Base-by-base conservation (phyloP, 169 alveolate genomes). In the Plasmodium knowlesi region DNA sequence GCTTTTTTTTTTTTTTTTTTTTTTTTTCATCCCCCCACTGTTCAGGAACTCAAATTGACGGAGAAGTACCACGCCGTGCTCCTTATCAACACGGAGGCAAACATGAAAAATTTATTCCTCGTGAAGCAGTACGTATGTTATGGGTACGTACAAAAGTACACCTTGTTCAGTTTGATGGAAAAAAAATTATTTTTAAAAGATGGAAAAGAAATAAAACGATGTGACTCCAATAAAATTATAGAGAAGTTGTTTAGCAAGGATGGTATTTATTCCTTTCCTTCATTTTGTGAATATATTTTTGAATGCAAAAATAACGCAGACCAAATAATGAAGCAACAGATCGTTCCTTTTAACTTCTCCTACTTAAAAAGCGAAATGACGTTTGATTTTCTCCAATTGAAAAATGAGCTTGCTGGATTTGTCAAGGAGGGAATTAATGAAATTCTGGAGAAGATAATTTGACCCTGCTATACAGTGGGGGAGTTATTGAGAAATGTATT, bases 111-210 rank as follows among this genome's bases (percentile, higher is more conserved):
- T 0, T 16, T 88, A 14, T 88, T 78, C 30, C 82, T 88, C 10
- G 76, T 88, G 71, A 88, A 54, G 28, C 89, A 82, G 6, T 88
- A 78, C 71, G 39, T 88, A 39, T 88, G 88, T 67, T 88, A 88
- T 88, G 94, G 94, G 8, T 88, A 88, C 71, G 57, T 88, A 57
- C 71, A 88, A 78, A 88, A 88, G 70, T 88, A 88, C 30, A 88
- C 78, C 57, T 76, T 41, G 46, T 88, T 78, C 71, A 88, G 67
- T 78, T 53, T 88, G 32, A 22, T 88, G 74, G 94, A 88, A 50
- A 88, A 88, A 32, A 88, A 70, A 61, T 79, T 88, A 39, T 88
- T 54, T 54, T 37, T 88, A 88, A 88, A 61, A 88, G 81, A 88
- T 57, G 54, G 71, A n/a, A 39, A 88, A 4, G 79, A 88, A 50